Conservation (phyloP, 2,329 filamentous ascomycete species). For the Hysterium pulicare region DNA sequence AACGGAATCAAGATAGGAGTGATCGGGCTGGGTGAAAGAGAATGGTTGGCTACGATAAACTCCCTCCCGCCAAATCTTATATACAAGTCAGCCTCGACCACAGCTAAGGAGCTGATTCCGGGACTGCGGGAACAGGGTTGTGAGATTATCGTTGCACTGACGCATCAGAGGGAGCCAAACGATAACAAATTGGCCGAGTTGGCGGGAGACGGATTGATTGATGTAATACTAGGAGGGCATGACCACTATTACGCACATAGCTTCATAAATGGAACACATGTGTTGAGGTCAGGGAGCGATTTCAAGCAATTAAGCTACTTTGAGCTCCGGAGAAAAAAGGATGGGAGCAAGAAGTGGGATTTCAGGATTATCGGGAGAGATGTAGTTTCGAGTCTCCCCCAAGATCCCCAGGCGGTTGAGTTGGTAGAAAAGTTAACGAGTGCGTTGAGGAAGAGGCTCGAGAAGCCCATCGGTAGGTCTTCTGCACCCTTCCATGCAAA, state of each 20-base stretch:
- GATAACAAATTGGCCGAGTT: constrained; percentile 80
- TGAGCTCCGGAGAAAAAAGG: constrained; percentile 62
- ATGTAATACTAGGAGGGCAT: constrained; percentile 84
- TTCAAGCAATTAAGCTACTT: constrained; percentile 92
- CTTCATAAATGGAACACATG: constrained; percentile 73
- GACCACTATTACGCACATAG: constrained; percentile 85
- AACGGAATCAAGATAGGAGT: constrained; percentile 85
- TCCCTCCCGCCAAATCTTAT: constrained; percentile 75
- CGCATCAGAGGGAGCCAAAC: constrained; percentile 84
- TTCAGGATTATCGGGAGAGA: constrained; percentile 75
- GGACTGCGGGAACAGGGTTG: constrained; percentile 71
- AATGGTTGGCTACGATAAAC: constrained; percentile 89
- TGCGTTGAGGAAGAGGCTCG: constrained; percentile 70
- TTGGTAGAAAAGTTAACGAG: constrained; percentile 68
- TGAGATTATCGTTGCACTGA: constrained; percentile 77
- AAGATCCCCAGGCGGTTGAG: constrained; percentile 58
- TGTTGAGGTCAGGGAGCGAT: constrained; percentile 83
- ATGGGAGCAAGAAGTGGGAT: constrained; percentile 61
- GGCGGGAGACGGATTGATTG: constrained; percentile 66
- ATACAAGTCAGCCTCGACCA: constrained; percentile 74
- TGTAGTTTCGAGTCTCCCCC: constrained; percentile 63
- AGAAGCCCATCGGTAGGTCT: constrained; percentile 66
- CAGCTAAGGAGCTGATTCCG: constrained; percentile 72
- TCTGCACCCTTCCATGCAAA: too few species aligned
- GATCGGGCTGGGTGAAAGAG: constrained; percentile 79